Conservation (phyloP, 1,284 basidiomycete species). For the Paramarasmius palmivorus region DNA sequence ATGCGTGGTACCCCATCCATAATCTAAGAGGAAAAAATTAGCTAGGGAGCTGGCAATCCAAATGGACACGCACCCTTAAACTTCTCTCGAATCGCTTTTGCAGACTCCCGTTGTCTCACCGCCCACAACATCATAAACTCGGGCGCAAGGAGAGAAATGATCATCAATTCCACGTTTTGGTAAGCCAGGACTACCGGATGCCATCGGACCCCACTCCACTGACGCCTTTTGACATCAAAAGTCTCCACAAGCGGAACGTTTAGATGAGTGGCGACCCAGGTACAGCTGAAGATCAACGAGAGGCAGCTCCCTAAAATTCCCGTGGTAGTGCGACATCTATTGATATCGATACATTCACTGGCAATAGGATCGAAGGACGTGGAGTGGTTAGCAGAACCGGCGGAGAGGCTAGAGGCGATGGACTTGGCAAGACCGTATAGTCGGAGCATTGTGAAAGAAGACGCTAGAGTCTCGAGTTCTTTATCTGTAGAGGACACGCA, state of each 20-base stretch:
- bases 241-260: conserved; percentile 30
- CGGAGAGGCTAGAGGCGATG: too few relatives aligned
- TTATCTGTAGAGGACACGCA: too few relatives aligned
- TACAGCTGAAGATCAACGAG: conserved; percentile 31
- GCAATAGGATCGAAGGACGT: background rate
- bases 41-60: background rate
- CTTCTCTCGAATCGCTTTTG: background rate
- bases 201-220: too few relatives aligned
- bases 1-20: conserved; percentile 5
- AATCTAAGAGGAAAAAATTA: background rate
- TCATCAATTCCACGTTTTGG: conserved; percentile 21
- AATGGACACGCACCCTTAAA: background rate
- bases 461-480: too few relatives aligned
- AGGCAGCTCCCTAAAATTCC: conserved; percentile 33
- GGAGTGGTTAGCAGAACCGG: background rate
- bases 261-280: conserved; percentile 36
- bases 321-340: background rate
- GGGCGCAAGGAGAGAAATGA: conserved; percentile 28
- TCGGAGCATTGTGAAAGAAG: too few relatives aligned
- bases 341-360: background rate
- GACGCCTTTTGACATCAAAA: too few relatives aligned
- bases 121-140: conserved; percentile 32
- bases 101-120: conserved; percentile 24
- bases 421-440: too few relatives aligned
- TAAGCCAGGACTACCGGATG: conserved; percentile 3